Base-by-base conservation (phyloP, 2,329 filamentous ascomycete species). In the Pestalotiopsis sp. region DNA sequence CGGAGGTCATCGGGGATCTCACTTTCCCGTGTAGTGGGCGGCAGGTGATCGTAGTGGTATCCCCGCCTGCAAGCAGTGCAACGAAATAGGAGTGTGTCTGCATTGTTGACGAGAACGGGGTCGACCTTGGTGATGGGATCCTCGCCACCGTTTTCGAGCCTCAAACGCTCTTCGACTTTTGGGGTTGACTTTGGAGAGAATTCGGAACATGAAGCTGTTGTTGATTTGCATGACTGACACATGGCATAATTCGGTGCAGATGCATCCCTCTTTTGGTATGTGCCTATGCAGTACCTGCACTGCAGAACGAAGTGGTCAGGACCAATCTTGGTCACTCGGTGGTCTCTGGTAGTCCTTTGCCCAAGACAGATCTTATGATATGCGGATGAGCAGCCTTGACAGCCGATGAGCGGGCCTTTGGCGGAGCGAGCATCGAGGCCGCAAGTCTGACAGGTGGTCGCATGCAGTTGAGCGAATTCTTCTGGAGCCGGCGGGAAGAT, bases 311-410 rank as follows among this genome's bases (percentile, higher is more conserved):
- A 98, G 49, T 91, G 81, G 2, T 91, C 89, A 1, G 91, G 84
- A 2, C 85, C 90, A 66, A 98, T 81, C 78, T 98, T 99, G 27
- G 94, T 98, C 11, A 94, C 94, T 45, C 96, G 83, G 78, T 98
- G 96, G n/a, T 97, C 94, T 70, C 96, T 88, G 13, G 79, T 84
- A 65, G 87, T 88, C 64, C 96, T 89, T 63, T 86, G 84, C 1
- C 95, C 94, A 36, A 99, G 85, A 76, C 96, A 99, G 56, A 82
- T 82, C 78, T 93, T 94, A 80, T 99, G 96, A 73, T 94, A 97
- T 0, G 92, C 87, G 62, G 91, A 84, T 2, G 91, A 94, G 78
- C 96, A 99, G 38, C 96, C 96, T 81, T 99, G 97, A 74, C 96
- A 99, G 76, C 91, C 91, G 41, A 99, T 87, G 27, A 99, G 83